Conservation (phyloP, 345 rosid genomes). For the Passiflora organensis region DNA sequence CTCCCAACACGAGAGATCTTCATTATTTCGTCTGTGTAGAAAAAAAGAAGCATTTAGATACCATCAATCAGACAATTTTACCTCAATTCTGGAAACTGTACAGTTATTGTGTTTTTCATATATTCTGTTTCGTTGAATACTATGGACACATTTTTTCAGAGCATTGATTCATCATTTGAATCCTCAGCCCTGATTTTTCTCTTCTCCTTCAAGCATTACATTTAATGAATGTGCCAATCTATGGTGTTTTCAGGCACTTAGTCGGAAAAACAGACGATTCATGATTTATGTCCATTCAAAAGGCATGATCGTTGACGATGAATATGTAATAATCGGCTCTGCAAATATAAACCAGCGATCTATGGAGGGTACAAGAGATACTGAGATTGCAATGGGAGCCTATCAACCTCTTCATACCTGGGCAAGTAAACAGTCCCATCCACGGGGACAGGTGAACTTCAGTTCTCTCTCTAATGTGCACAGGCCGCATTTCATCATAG, state of each 20-base stretch:
- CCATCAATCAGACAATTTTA: no score
- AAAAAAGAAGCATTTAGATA: no score
- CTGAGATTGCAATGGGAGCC: constrained; percentile 98
- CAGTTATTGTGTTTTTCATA: no score
- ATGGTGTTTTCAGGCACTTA: constrained; percentile 41
- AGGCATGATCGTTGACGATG: constrained; percentile 95
- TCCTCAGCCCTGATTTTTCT: neutral
- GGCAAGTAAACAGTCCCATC: constrained; percentile 54
- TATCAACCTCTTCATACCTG: constrained; percentile 93
- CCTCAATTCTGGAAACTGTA: no score
- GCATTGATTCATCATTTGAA: no score
- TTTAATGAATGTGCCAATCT: constrained; percentile 7
- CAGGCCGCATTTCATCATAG: neutral
- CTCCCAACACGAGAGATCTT: neutral
- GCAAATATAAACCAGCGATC: constrained; percentile 98
- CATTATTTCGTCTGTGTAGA: neutral
- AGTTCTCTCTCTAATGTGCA: neutral
- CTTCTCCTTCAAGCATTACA: neutral
- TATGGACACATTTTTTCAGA: no score
- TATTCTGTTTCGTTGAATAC: no score
- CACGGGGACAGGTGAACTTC: constrained; percentile 68
- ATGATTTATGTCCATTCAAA: constrained; percentile 97
- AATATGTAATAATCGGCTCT: constrained; percentile 78
- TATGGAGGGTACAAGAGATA: constrained; percentile 92
- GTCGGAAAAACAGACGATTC: constrained; percentile 63